Base-by-base conservation (phyloP, 1,139 yeast genomes). In the Kodamaea plutei region DNA sequence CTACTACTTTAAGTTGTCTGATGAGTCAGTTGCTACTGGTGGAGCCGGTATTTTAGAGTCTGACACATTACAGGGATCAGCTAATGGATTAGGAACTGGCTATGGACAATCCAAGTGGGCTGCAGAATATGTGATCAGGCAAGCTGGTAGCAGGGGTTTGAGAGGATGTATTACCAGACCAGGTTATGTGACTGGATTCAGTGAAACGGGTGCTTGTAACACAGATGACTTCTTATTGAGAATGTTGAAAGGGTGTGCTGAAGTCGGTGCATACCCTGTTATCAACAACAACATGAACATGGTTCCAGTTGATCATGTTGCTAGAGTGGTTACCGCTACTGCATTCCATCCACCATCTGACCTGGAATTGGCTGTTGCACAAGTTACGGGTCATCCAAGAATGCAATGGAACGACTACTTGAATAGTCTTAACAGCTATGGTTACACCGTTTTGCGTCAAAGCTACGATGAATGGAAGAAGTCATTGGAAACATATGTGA, bases 51-150 rank as follows among this genome's bases (percentile, higher is more conserved):
- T 91, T 38, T 73, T 76, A 6, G 98, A 91, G 56, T 61, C 79
- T 8, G 98, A 91, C 56, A 84, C 80, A 47, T 69, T 91, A 45
- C 61, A 69, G 44, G 96, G 96, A 0, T 84, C 96, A 3, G 69
- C 84, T 8, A 55, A 61, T 7, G 96, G 96, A 0, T 70, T 91
- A 39, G 87, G 91, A 16, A 84, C 80, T 39, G 99, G 98, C 10
- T 91, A 91, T 50, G 99, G 98, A 25, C 98, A 91, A 62, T 78
- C 94, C 44, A 91, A 91, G 58, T 91, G 99, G 99, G 88, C 89
- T 23, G 94, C 96, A 12, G 99, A 91, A 61, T 77, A 83, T 49
- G 69, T 93, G 29, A 79, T 87, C 39, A 77, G 97, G 54, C 72
- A 71, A 38, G 98, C 98, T 6, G 97, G 96, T 31, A 71, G 70